Conservation (phyloP, 148 eudicot genomes). For the Nyssa sinensis region DNA sequence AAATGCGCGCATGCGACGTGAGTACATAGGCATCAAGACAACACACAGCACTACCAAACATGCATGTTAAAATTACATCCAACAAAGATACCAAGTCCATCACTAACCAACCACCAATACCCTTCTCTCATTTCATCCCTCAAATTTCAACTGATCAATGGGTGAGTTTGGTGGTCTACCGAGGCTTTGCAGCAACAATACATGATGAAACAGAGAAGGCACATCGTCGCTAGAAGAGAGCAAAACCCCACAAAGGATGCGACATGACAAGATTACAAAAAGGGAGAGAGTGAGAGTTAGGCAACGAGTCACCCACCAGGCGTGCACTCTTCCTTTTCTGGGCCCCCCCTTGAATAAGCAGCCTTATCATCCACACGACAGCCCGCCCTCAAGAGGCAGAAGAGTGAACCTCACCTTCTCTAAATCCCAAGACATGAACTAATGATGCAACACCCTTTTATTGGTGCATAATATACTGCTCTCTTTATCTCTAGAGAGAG, state of each 20-base stretch:
- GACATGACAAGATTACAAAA: background rate
- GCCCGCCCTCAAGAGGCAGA: background rate
- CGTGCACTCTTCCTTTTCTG: background rate
- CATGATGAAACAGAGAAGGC: background rate
- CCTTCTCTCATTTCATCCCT: background rate
- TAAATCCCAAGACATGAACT: background rate
- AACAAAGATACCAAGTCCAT: slow-evolving; percentile 7
- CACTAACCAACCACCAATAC: slow-evolving; percentile 22
- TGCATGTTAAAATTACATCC: slow-evolving; percentile 11
- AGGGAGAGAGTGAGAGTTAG: slow-evolving; percentile 7
- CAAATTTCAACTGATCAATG: background rate
- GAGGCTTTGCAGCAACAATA: background rate
- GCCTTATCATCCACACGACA: background rate
- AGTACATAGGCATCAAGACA: slow-evolving; percentile 24
- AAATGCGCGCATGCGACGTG: slow-evolving; percentile 32
- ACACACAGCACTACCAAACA: slow-evolving; percentile 9
- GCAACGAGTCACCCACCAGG: slow-evolving; percentile 20
- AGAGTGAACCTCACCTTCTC: background rate
- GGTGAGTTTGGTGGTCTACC: background rate
- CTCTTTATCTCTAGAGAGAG: background rate
- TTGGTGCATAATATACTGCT: background rate
- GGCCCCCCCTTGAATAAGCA: background rate
- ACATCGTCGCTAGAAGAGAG: background rate
- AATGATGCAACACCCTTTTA: slow-evolving; percentile 3
- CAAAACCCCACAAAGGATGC: background rate